Conservation (phyloP, 208 protist genomes). For the Porcisia hertigi region DNA sequence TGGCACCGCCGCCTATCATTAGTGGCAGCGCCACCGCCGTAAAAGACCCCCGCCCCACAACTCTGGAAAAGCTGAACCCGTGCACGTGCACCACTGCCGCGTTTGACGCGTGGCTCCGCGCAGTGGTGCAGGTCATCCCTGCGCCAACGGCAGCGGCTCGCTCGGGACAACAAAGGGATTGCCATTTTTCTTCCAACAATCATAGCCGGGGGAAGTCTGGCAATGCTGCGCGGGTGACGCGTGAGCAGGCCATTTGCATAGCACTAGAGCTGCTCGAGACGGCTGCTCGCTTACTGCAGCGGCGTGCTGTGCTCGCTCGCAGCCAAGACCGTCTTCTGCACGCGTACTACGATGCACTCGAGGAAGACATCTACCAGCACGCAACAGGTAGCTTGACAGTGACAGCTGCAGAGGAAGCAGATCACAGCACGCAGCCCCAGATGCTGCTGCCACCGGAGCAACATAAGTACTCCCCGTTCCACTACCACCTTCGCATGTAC, state of each 20-base stretch:
- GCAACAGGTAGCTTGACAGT: background rate
- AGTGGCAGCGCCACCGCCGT: background rate
- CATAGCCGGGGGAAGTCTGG: background rate
- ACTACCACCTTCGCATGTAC: slow-evolving; percentile 45
- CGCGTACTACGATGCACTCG: slow-evolving; percentile 70
- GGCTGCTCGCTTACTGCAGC: slow-evolving; percentile 39
- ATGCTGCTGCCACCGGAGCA: slow-evolving; percentile 13
- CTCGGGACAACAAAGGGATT: slow-evolving; percentile 10
- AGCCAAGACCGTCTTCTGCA: slow-evolving; percentile 38
- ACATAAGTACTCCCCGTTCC: slow-evolving; percentile 37
- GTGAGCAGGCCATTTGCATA: slow-evolving; percentile 34
- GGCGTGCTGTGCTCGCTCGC: slow-evolving; percentile 28
- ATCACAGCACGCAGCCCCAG: background rate
- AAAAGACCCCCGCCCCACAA: background rate
- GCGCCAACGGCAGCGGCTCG: slow-evolving; percentile 12
- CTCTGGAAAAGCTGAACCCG: slow-evolving; percentile 31
- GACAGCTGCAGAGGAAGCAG: background rate
- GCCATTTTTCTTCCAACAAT: background rate
- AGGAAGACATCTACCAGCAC: slow-evolving; percentile 42
- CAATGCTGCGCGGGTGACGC: slow-evolving; percentile 4
- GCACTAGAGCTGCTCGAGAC: slow-evolving; percentile 44
- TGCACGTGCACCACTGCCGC: slow-evolving; percentile 24
- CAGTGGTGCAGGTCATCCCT: slow-evolving; percentile 46
- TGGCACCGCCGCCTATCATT: background rate
- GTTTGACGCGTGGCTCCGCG: slow-evolving; percentile 52